Base-by-base conservation (phyloP, 2,329 filamentous ascomycete species). In the Aspergillus terreus region DNA sequence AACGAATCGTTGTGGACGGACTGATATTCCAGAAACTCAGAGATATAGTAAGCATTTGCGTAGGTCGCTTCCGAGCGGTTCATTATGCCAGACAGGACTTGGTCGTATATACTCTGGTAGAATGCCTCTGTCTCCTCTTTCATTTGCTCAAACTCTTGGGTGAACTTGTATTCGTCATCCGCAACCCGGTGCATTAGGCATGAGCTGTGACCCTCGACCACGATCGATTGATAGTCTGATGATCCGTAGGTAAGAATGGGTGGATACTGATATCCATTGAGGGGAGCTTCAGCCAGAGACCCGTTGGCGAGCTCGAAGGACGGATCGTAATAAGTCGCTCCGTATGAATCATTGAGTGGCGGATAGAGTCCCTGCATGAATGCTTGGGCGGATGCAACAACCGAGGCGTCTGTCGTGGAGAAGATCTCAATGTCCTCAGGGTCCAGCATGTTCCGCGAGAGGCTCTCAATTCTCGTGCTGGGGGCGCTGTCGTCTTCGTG, bases 321-420 rank as follows among this genome's bases (percentile, higher is more conserved):
- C 5, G 66, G 60, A 19, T 70, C 58, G 35, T 65, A 56, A 47
- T 63, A 63, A 17, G 64, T 62, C 44, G 63, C 57, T 49, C 66
- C 67, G 45, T 71, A 65, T 3, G 65, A 62, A 44, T 67, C 64
- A 1, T 60, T 60, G 3, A 72, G 56, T 11, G 81, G 80, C 32
- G 82, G 82, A 62, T 84, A 85, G 9, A 85, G 67, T 6, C 80
- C 82, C 62, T 84, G 81, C 72, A 85, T 76, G 59, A 84, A 84
- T 2, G 82, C 81, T 57, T 82, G 78, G 11, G 81, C 81, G 3
- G 81, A 82, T 1, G 76, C 76, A 32, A 76, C 63, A 2, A 75
- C 71, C 49, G 74, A 75, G 52, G 78, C 74, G 30, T 74, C 68
- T 23, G 80, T 72, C 23, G 74, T 64, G 0, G 81, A 72, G 44